A percentile compares a stretch with the other conserved stretches of the same genome.
phyloP scores from a whole-genome alignment of 2,329 filamentous ascomycete genomes.

The Elsinoe perseae region DNA sequence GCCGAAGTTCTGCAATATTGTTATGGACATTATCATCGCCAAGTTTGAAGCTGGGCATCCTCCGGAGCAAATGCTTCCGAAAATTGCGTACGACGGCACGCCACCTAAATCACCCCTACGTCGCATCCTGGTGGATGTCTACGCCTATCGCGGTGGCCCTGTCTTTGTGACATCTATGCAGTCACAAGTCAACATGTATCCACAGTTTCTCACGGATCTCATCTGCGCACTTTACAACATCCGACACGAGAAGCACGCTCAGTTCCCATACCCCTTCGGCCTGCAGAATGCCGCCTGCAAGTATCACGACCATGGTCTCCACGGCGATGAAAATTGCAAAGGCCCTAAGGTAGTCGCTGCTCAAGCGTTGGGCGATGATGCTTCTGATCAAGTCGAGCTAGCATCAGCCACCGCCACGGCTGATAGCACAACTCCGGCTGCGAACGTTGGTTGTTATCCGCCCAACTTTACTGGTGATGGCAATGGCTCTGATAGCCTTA shows the following conservation, averaged over 20 bases:
- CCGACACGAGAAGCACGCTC: background rate
- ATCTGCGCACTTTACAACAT: conserved; percentile 3
- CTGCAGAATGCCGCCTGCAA: background rate
- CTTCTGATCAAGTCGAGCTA: background rate
- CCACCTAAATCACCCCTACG: conserved; percentile 17
- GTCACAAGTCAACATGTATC: background rate
- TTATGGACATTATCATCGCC: conserved; percentile 12
- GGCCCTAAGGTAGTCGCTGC: background rate
- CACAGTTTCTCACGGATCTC: conserved; percentile 19
- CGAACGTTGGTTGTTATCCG: too few species aligned
- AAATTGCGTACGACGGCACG: conserved; percentile 19
- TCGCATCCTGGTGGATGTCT: conserved; percentile 21
- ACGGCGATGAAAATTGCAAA: background rate
- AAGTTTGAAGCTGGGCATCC: conserved; percentile 9
- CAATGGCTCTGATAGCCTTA: background rate
- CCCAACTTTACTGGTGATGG: background rate
- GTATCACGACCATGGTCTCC: conserved; percentile 12
- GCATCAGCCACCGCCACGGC: too few species aligned
- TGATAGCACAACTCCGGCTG: too few species aligned
- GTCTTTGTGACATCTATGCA: conserved; percentile 5
- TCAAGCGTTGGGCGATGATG: background rate
- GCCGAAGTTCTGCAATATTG: conserved; percentile 1
- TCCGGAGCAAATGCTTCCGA: conserved; percentile 11
- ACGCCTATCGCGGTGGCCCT: conserved; percentile 15
- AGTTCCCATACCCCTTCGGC: background rate